phyloP scores from a whole-genome alignment of 148 eudicot genomes.

The Fallopia convolvulus region DNA sequence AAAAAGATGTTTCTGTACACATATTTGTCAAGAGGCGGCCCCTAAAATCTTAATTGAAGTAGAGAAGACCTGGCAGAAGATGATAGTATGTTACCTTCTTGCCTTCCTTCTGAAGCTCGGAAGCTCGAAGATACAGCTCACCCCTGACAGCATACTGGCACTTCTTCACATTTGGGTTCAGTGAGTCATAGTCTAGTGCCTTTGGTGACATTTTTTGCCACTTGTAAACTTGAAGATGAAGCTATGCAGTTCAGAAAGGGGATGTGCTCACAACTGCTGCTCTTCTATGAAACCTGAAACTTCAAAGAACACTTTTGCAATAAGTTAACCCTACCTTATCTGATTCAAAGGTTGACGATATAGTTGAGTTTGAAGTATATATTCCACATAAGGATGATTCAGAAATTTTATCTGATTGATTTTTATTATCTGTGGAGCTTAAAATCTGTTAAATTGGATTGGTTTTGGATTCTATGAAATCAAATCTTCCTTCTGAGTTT shows the following conservation, averaged over 20 bases:
- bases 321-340: not conserved
- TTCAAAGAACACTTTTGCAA: not conserved
- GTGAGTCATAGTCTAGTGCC: constrained; percentile 67
- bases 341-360: not conserved
- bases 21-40: not conserved
- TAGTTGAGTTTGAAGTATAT: not conserved
- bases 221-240: not conserved
- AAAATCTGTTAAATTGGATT: not conserved
- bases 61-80: not conserved
- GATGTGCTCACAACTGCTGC: not conserved
- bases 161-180: constrained; percentile 97
- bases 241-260: not conserved
- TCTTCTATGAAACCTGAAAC: constrained; percentile 2
- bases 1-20: not conserved
- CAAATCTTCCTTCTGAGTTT: not conserved
- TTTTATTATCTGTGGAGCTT: not conserved
- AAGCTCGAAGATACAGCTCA: constrained; percentile 95
- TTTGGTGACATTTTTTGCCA: constrained; percentile 48
- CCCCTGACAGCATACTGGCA: constrained; percentile 97
- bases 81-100: constrained; percentile 57
- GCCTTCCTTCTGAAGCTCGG: constrained; percentile 98
- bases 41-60: not conserved
- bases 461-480: not conserved
- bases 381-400: not conserved
- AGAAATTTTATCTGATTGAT: not conserved